Base-by-base conservation (phyloP, 768 basidiomycete genomes). In the Tricholoma sp. region DNA sequence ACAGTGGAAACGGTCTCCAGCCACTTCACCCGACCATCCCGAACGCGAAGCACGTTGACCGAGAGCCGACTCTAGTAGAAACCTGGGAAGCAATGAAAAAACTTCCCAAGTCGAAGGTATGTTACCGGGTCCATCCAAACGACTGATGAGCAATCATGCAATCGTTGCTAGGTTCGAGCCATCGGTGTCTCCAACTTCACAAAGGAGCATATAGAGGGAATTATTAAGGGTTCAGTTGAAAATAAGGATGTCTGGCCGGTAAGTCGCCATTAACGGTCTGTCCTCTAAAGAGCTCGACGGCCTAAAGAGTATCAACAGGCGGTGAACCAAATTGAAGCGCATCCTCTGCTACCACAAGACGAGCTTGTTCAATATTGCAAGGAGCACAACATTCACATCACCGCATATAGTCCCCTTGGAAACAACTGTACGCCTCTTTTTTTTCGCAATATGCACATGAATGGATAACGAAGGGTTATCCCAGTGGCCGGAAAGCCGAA, bases 171-270 rank as follows among this genome's bases (percentile, higher is more conserved):
- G 82, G 87, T 87, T 66, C 79, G 74, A 66, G 77, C 81, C 1
- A 74, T 94, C 60, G 92, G 91, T 54, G 90, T 95, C 5, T 89
- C 87, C 63, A 94, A 94, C 80, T 91, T 91, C 72, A 83, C 80
- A 15, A 70, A 85, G 53, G 74, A 76, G 41, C 77, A 88, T 48
- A 68, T 94, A 54, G 72, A 89, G 66, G 85, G 77, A 10, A 79
- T 94, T 64, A 83, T 83, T 57, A 69, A 78, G 20, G 85, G 83
- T 3, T 89, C 89, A 29, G 29, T 47, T 47, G 28, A 47, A 11
- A 47, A 47, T 11, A 47, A 47, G 28, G 85, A 84, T 10, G 85
- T 89, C 53, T 80, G 83, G 54, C 92, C 93, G 28, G 85, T 85
- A 65, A 55, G 81, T 68, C 17, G 2, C 51, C 18, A 41, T 24